phyloP scores from a whole-genome alignment of 23 red algal species.

The Gracilaria caudata region DNA sequence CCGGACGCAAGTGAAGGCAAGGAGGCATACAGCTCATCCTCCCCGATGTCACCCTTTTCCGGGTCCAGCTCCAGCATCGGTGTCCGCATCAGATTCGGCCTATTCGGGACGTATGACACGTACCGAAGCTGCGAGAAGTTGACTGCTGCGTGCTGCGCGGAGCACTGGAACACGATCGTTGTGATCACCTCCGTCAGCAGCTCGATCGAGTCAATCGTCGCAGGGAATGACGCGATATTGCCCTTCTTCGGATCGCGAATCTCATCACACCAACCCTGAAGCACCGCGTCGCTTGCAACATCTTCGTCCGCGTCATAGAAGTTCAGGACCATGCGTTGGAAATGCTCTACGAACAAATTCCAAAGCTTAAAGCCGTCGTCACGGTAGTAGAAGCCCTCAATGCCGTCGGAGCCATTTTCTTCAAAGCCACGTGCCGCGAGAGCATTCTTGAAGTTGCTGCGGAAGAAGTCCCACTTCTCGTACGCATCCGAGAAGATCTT shows the following conservation, averaged over 20 bases:
- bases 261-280: constrained; percentile 47
- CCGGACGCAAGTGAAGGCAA: constrained; percentile 39
- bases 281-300: constrained; percentile 35
- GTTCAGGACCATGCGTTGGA: background rate
- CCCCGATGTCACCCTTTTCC: constrained; percentile 17
- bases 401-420: constrained; percentile 21
- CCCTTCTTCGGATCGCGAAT: constrained; percentile 48
- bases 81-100: constrained; percentile 49
- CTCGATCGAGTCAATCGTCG: background rate
- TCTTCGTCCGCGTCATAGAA: constrained; percentile 16
- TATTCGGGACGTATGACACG: constrained; percentile 65
- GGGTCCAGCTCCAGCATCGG: constrained; percentile 11
- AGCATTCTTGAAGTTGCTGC: constrained; percentile 25
- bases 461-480: constrained; percentile 19
- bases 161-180: constrained; percentile 54
- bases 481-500: constrained; percentile 34
- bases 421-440: constrained; percentile 50
- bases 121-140: constrained; percentile 38
- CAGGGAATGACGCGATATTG: constrained; percentile 42
- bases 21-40: constrained; percentile 7
- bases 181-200: constrained; percentile 37
- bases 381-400: constrained; percentile 56
- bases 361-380: constrained; percentile 58
- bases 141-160: constrained; percentile 57
- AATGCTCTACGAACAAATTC: constrained; percentile 36